Evolutionary conservation across 495 filamentous ascomycete species (phyloP), one percentile per base, ranked within the genome.

Genomic region (Penicillium verhagenii): DNA sequence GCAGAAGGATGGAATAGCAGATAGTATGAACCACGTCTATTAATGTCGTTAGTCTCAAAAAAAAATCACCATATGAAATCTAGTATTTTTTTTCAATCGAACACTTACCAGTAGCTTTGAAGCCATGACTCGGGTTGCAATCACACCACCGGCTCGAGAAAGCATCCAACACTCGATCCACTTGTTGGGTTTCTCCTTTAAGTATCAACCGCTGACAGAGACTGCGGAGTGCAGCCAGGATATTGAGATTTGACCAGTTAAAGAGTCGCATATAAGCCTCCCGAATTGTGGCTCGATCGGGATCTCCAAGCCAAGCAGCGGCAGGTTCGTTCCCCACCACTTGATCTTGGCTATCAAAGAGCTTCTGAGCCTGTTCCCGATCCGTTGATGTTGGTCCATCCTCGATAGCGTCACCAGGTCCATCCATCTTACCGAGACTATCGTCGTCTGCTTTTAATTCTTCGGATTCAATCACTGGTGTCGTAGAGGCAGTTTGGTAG

Each of bases 1-100:
- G 79, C 25, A 99, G 78, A 49, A 99, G 84, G 48, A 99, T 79
- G 4, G 94, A 97, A 69, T 97, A 99, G 66, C 90, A 93, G 55
- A 99, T 93, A 8, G 95, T 97, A 64, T 97, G 92, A 11, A 99
- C 92, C 46, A 99, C 87, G 71, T 97, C 93, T 91, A 33, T 5
- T 20, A 47, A 23, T 23, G 52, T 60, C 58, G 69, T 39, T 24
- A 33, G 21, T 9, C n/a, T n/a, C n/a, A n/a, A n/a, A n/a, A 9
- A 26, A 45, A 7, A 39, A 20, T 21, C 16, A 37, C 10, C 1
- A 46, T n/a, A 38, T 23, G 33, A 4, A 16, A 35, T n/a, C 11
- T 33, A 4, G 6, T 42, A 31, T 25, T 28, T 25, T n/a, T n/a
- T n/a, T n/a, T n/a, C n/a, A n/a, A n/a, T n/a, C n/a, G n/a, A n/a